Conservation (phyloP, 345 rosid species). For the Murraya paniculata region DNA sequence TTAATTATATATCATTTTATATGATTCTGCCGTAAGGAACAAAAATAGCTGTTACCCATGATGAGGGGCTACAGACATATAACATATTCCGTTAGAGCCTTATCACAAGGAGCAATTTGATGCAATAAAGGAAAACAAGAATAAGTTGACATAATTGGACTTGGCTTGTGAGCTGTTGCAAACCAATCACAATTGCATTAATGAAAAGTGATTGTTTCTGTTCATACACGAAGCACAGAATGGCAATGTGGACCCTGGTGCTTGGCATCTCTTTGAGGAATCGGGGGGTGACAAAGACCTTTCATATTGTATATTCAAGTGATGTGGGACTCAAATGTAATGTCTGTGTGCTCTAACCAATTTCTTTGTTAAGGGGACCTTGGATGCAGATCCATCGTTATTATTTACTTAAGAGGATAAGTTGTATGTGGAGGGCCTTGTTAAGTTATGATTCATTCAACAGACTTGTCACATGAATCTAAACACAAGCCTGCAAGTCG, state of each 20-base stretch:
- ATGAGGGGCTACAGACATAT: background rate
- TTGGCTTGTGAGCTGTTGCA: background rate
- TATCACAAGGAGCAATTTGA: background rate
- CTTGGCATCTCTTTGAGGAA: background rate
- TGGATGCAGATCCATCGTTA: too few species aligned
- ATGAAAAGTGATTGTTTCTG: background rate
- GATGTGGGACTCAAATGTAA: background rate
- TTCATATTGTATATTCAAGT: conserved; percentile 4
- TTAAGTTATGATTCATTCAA: background rate
- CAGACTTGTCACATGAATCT: background rate
- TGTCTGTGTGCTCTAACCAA: too few species aligned
- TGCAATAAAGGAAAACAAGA: background rate
- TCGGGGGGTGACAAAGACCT: conserved; percentile 10
- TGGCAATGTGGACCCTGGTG: conserved; percentile 11
- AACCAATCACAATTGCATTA: background rate
- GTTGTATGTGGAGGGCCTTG: background rate
- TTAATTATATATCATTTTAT: too few species aligned
- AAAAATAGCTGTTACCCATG: background rate
- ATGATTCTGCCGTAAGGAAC: background rate
- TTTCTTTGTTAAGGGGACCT: too few species aligned
- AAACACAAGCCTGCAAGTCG: background rate
- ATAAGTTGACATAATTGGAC: background rate
- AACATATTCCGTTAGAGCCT: background rate
- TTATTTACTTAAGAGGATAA: background rate
- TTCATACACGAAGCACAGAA: background rate